Evolutionary conservation across 202 grass and related monocot genomes (phyloP), one percentile per base, ranked within the genome.

Genomic region (Zoysia matrella): DNA sequence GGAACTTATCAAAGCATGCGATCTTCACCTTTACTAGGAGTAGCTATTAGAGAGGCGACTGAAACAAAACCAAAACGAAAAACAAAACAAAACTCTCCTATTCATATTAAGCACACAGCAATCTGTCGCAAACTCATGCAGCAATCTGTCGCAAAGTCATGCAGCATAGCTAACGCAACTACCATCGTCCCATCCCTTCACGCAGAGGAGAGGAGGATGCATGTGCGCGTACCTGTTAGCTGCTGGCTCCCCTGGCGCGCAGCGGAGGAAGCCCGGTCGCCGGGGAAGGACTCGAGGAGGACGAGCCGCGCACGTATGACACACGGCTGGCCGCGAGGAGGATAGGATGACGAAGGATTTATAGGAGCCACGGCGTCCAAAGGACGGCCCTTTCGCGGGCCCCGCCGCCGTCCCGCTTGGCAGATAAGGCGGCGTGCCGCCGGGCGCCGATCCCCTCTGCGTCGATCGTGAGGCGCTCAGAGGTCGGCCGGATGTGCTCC

Each of bases 281-380:
- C 1, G 47, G 11, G 12, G 60, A 18, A 74, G 16, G 60, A 22
- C 22, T 22, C 22, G 22, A 22, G 22, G 22, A 74, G 16, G 11
- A 8, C 6, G 8, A 46, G 58, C 12, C 46, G 39, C 58, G 75
- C 69, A 54, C 86, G 80, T 54, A 74, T 11, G 52, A 75, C 56
- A 88, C 55, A 88, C 50, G 61, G 15, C 68, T 55, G 75, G 40
- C 58, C 52, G 69, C 6, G 11, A 8, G 12, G 4, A 5, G 16
- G 89, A 85, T 88, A 82, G 77, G 46, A 64, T 4, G 85, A 64
- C 0, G 74, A 13, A 52, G 77, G 55, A 62, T 91, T 82, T 91
- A 88, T 91, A 91, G 67, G 78, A 85, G 68, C 62, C 73, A 71
- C 10, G 54, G 48, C 8, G 72, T 60, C 85, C 84, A 81, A 54